Conservation (phyloP, 768 basidiomycete species). For the Leccinum fibrillosum region DNA sequence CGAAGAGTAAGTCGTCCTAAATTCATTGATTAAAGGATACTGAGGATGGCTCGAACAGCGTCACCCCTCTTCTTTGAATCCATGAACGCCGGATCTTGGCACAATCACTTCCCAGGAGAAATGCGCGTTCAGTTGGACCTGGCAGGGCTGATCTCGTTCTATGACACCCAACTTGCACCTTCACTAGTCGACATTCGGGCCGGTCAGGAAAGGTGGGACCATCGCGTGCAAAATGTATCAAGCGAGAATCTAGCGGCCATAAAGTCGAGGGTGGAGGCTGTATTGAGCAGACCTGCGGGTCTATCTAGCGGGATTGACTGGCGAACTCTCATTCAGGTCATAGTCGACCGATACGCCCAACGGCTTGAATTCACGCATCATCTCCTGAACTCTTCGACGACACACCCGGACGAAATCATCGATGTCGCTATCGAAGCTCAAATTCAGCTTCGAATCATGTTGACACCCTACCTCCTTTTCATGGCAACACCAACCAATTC, state of each 20-base stretch:
- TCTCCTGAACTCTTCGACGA: conserved; percentile 16
- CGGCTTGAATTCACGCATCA: conserved; percentile 28
- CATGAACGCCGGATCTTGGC: conserved; percentile 27
- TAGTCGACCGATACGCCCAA: conserved; percentile 31
- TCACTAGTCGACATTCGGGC: conserved; percentile 28
- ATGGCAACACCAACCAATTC: conserved; percentile 5
- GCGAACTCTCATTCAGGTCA: conserved; percentile 26
- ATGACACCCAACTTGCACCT: conserved; percentile 31
- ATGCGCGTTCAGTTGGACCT: conserved; percentile 34
- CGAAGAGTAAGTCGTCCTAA: background rate
- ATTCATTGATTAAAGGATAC: background rate
- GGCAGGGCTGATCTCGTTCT: conserved; percentile 35
- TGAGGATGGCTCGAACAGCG: background rate
- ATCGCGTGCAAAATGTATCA: conserved; percentile 29
- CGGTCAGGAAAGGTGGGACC: conserved; percentile 27
- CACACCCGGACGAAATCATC: conserved; percentile 1
- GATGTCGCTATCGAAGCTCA: conserved; percentile 12
- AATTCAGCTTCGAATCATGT: conserved; percentile 25
- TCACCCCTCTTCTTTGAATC: background rate
- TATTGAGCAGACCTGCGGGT: conserved; percentile 8
- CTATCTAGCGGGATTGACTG: conserved; percentile 34
- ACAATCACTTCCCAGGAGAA: conserved; percentile 35
- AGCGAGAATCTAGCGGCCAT: conserved; percentile 14
- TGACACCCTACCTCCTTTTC: conserved; percentile 29
- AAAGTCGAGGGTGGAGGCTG: conserved; percentile 7